phyloP scores from a whole-genome alignment of 2,329 filamentous ascomycete species.

The Cordyceps militaris region DNA sequence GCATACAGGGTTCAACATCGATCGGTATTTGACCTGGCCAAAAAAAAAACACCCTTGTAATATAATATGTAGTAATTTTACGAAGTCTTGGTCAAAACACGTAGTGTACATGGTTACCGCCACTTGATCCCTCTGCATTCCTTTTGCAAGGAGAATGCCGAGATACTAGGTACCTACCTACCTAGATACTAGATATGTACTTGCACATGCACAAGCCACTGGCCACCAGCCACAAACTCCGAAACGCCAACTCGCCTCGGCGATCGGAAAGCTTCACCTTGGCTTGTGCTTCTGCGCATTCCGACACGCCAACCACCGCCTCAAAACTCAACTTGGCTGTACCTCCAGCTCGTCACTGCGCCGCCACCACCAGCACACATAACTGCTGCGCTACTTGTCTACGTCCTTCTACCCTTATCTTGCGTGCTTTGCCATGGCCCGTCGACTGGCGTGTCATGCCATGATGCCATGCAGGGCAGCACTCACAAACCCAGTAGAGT shows the following conservation, averaged over 20 bases:
- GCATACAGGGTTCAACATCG: not conserved
- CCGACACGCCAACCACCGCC: not conserved
- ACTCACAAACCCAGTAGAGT: no score
- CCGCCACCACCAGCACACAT: not conserved
- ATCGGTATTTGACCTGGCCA: not conserved
- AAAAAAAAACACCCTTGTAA: not conserved
- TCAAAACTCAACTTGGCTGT: no score
- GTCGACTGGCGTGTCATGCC: not conserved
- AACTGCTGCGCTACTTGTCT: not conserved
- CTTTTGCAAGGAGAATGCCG: not conserved
- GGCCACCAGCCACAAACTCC: not conserved
- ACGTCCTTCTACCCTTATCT: not conserved
- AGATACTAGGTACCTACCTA: no score
- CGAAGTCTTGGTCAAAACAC: not conserved
- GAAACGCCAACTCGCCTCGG: not conserved
- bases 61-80: no score
- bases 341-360: not conserved
- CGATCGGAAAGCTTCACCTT: conserved; percentile 6
- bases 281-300: not conserved
- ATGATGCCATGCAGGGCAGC: no score
- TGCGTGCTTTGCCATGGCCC: not conserved
- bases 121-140: not conserved
- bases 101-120: not conserved
- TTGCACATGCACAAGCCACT: not conserved
- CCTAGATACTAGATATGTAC: not conserved